phyloP scores from a whole-genome alignment of 208 protist genomes.

The Angomonas ambiguus region DNA sequence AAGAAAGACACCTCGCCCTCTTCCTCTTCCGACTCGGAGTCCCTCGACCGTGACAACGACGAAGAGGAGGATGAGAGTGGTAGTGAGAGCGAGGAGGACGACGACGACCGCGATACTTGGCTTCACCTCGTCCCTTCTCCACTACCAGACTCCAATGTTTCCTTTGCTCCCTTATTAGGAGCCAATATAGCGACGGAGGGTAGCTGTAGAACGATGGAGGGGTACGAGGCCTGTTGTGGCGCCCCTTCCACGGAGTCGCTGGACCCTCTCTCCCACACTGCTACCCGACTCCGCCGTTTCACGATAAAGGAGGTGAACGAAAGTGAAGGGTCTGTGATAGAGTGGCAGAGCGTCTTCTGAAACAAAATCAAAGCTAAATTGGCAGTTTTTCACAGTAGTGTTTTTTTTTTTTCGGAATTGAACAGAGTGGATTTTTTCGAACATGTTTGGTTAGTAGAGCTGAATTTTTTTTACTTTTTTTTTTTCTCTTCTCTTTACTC shows the following conservation, averaged over 20 bases:
- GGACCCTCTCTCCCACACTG: too few species aligned
- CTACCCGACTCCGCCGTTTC: neutral
- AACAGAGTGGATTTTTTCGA: too few species aligned
- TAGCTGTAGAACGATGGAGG: neutral
- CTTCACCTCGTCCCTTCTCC: neutral
- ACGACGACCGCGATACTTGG: neutral
- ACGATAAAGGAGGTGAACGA: neutral
- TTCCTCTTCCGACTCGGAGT: too few species aligned
- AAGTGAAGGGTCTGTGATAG: neutral
- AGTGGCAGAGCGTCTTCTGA: neutral
- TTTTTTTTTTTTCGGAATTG: neutral
- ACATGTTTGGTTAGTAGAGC: conserved; percentile 1
- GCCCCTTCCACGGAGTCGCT: too few species aligned
- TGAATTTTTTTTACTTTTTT: neutral
- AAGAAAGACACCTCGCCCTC: too few species aligned
- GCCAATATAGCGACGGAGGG: neutral
- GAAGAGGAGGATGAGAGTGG: neutral
- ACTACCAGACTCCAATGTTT: neutral
- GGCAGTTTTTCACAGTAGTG: too few species aligned
- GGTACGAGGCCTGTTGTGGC: neutral
- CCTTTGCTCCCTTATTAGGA: neutral
- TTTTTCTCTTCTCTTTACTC: neutral
- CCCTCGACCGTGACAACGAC: neutral
- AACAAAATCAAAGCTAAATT: neutral
- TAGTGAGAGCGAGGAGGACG: neutral